A percentile compares a stretch with the other conserved stretches of the same genome.
phyloP scores from a whole-genome alignment of 2,329 filamentous ascomycete species.

The Parafenestella ontariensis region DNA sequence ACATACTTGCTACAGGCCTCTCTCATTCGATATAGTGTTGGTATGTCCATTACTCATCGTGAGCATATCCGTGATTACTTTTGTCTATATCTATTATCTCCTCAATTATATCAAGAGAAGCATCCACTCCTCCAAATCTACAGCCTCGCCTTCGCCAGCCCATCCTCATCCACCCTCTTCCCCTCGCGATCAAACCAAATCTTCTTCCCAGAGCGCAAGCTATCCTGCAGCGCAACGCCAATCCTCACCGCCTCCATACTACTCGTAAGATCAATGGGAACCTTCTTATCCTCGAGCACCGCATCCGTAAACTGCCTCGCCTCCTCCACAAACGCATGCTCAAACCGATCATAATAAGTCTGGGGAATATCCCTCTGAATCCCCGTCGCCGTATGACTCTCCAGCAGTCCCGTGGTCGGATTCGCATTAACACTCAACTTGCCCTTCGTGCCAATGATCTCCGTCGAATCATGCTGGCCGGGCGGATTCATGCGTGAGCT shows the following conservation, averaged over 20 bases:
- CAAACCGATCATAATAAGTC: conserved; percentile 69
- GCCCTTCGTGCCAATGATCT: conserved; percentile 71
- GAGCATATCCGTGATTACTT: neutral
- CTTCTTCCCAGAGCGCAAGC: conserved; percentile 54
- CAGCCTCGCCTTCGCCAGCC: conserved; percentile 39
- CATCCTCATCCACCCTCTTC: conserved; percentile 50
- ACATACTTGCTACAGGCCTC: too few relatives aligned
- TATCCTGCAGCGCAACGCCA: conserved; percentile 59
- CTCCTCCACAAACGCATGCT: conserved; percentile 69
- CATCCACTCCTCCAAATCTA: conserved; percentile 24
- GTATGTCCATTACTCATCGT: too few relatives aligned
- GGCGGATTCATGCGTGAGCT: conserved; percentile 71
- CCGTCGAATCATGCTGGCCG: conserved; percentile 71
- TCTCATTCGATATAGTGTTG: too few relatives aligned
- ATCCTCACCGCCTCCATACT: conserved; percentile 68
- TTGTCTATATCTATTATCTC: neutral
- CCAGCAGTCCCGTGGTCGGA: conserved; percentile 62
- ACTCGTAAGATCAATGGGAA: conserved; percentile 64
- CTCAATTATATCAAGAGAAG: neutral
- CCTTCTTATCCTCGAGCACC: conserved; percentile 62
- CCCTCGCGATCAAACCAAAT: conserved; percentile 64
- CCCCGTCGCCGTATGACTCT: conserved; percentile 61
- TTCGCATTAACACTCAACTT: conserved; percentile 68
- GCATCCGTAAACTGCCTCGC: conserved; percentile 68
- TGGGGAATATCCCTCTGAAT: conserved; percentile 66